phyloP scores from a whole-genome alignment of 1,284 basidiomycete species.

The Ceratobasidium sp. region DNA sequence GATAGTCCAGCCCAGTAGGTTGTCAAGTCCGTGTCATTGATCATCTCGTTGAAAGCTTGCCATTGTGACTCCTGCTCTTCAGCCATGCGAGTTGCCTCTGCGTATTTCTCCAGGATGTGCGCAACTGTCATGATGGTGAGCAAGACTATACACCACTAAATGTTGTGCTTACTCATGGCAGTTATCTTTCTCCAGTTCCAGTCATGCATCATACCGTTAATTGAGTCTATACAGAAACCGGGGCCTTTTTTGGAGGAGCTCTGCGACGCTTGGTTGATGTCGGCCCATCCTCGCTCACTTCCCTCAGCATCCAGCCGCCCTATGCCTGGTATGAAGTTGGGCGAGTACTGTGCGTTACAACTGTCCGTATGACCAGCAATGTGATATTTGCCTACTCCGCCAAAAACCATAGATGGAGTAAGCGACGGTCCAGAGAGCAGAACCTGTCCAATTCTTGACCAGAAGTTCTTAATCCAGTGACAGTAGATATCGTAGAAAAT shows the following conservation, averaged over 20 bases:
- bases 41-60: not conserved
- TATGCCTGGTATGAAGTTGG: not conserved
- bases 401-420: not conserved
- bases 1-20: not conserved
- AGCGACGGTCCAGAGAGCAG: not conserved
- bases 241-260: constrained; percentile 14
- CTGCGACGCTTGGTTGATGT: constrained; percentile 2
- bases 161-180: not conserved
- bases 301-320: constrained; percentile 5
- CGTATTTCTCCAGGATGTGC: not conserved
- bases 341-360: not conserved
- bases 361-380: not conserved
- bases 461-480: not conserved
- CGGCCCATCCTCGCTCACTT: not conserved
- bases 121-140: too few relatives aligned
- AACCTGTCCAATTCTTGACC: not conserved
- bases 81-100: not conserved
- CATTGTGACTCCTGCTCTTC: not conserved
- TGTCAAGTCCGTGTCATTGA: not conserved
- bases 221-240: not conserved
- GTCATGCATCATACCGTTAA: constrained; percentile 11
- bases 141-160: too few relatives aligned
- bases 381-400: not conserved
- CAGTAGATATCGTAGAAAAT: too few relatives aligned
- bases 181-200: constrained; percentile 22